Conservation (phyloP, 2,329 filamentous ascomycete genomes). For the Exophiala sp. region DNA sequence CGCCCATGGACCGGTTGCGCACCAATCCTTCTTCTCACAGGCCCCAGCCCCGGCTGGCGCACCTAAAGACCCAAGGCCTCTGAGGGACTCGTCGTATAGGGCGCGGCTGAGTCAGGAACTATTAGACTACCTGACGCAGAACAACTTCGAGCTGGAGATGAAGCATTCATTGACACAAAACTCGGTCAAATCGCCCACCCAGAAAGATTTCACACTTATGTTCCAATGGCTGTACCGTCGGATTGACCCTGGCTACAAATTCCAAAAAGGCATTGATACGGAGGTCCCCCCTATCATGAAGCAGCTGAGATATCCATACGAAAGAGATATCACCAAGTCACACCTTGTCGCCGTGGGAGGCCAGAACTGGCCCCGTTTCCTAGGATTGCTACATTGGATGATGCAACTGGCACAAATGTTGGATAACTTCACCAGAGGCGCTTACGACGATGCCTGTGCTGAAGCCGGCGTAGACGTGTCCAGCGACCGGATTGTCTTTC, state of each 20-base stretch:
- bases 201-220: constrained; percentile 97
- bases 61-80: constrained; percentile 76
- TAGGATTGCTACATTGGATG: constrained; percentile 96
- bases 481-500: constrained; percentile 88
- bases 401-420: constrained; percentile 96
- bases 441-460: constrained; percentile 83
- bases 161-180: constrained; percentile 89
- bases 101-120: constrained; percentile 80
- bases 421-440: constrained; percentile 69
- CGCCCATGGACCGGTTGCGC: constrained; percentile 58
- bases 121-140: constrained; percentile 81
- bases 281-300: constrained; percentile 90
- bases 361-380: constrained; percentile 93
- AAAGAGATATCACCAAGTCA: constrained; percentile 92
- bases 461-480: constrained; percentile 83
- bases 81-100: constrained; percentile 76
- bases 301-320: constrained; percentile 89
- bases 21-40: constrained; percentile 93
- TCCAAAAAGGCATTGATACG: constrained; percentile 89
- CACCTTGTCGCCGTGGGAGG: constrained; percentile 91
- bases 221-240: constrained; percentile 97
- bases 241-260: constrained; percentile 88
- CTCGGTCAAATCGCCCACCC: constrained; percentile 85
- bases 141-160: constrained; percentile 98
- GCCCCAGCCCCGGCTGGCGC: constrained; percentile 74